Evolutionary conservation across 2,329 filamentous ascomycete genomes (phyloP).

Genomic region (Venturia carpophila): DNA sequence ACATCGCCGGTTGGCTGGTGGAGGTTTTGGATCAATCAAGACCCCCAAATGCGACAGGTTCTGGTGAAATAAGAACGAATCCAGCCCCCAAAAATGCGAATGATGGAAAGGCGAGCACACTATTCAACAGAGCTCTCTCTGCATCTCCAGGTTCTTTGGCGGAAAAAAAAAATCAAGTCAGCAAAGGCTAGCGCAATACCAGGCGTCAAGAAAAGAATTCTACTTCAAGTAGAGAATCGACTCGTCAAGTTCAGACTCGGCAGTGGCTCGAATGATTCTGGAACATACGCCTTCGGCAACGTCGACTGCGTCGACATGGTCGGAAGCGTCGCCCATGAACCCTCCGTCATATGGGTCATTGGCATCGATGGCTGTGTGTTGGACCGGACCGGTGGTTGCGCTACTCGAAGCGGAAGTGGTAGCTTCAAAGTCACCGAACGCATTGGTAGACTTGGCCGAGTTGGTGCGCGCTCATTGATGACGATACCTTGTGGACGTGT

Average conservation of each 20-base stretch:
- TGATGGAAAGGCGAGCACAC: neutral
- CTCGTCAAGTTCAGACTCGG: neutral
- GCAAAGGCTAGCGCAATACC: too few species aligned
- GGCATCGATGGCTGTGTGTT: neutral
- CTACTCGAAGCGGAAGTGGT: neutral
- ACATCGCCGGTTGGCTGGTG: too few species aligned
- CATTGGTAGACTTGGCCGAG: neutral
- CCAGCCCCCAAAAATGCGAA: neutral
- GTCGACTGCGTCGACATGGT: neutral
- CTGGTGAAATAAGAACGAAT: neutral
- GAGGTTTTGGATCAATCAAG: too few species aligned
- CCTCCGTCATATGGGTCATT: neutral
- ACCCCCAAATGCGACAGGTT: neutral
- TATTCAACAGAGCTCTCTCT: neutral
- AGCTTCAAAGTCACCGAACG: neutral
- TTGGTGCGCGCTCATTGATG: neutral
- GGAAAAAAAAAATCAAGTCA: too few species aligned
- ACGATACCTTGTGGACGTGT: conserved; percentile 5
- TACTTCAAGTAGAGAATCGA: conserved; percentile 1
- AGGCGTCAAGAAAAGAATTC: neutral
- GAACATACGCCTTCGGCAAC: neutral
- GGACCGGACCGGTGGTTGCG: neutral
- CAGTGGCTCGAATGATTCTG: neutral
- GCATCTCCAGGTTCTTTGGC: too few species aligned
- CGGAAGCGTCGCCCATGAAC: conserved; percentile 2